These are phyloP conservation scores for Penicillium sclerotiorum DNA, from an alignment of 2,329 filamentous ascomycete genomes.

Conservation along the genomic window DNA sequence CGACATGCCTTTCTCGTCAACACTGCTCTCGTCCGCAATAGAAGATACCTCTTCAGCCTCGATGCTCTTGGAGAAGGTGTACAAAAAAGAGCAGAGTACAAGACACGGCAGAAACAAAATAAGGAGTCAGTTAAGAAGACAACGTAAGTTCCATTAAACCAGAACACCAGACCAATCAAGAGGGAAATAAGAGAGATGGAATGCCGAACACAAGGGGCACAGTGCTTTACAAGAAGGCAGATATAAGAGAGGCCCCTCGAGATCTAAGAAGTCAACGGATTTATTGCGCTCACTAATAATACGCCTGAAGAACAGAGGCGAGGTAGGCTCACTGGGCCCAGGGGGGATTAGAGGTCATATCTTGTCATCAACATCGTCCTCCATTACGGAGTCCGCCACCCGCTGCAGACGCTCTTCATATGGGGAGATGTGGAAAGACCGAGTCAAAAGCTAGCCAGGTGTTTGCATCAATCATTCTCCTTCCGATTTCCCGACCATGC, in stretches of 20 bases:
- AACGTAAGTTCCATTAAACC: neutral
- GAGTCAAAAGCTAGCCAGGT: conserved; percentile 1
- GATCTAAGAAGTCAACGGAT: conserved; percentile 31
- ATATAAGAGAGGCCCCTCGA: conserved; percentile 23
- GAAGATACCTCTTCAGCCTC: conserved; percentile 19
- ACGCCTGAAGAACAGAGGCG: conserved; percentile 32
- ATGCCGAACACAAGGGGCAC: conserved; percentile 58
- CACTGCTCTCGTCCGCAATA: conserved; percentile 13
- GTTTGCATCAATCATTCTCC: conserved; percentile 19
- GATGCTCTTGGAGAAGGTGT: conserved; percentile 28
- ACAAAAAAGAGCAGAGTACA: conserved; percentile 9
- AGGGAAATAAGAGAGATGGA: conserved; percentile 28
- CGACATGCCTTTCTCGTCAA: conserved; percentile 19
- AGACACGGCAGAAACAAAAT: conserved; percentile 8
- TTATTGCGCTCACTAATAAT: conserved; percentile 34
- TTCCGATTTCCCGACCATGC: conserved; percentile 18
- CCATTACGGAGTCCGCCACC: conserved; percentile 31
- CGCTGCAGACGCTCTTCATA: conserved; percentile 25
- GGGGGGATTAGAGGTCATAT: conserved; percentile 38
- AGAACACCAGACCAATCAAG: conserved; percentile 23
- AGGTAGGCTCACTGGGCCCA: conserved; percentile 27
- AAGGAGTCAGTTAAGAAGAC: neutral
- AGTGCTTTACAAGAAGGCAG: conserved; percentile 30
- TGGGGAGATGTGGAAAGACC: conserved; percentile 11
- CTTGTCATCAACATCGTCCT: conserved; percentile 41